phyloP scores from a whole-genome alignment of 2,329 filamentous ascomycete species.

The Penicillium glabrum region DNA sequence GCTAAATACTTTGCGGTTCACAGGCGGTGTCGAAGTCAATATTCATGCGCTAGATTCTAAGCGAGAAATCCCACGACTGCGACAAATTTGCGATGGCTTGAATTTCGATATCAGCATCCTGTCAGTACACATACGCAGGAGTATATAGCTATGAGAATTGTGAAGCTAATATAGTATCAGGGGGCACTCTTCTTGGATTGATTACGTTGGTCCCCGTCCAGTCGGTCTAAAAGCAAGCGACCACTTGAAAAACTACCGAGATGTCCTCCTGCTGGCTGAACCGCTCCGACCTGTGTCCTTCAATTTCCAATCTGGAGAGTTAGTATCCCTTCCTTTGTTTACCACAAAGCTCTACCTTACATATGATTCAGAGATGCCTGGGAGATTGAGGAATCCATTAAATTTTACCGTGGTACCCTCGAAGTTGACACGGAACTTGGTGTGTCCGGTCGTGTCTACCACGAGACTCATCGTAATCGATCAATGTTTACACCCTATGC shows the following conservation, averaged over 20 bases:
- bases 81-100: slow-evolving; percentile 16
- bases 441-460: slow-evolving; percentile 28
- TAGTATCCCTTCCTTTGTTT: not conserved
- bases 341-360: too few species aligned
- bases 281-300: slow-evolving; percentile 13
- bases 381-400: slow-evolving; percentile 32
- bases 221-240: slow-evolving; percentile 12
- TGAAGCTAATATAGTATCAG: not conserved
- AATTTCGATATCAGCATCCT: slow-evolving; percentile 18
- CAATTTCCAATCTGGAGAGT: slow-evolving; percentile 26
- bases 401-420: slow-evolving; percentile 34
- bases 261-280: slow-evolving; percentile 8
- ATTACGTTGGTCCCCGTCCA: slow-evolving; percentile 19
- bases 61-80: slow-evolving; percentile 4
- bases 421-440: slow-evolving; percentile 32
- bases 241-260: slow-evolving; percentile 17
- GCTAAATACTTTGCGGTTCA: not conserved
- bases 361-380: slow-evolving; percentile 27
- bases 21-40: slow-evolving; percentile 22
- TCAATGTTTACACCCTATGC: slow-evolving; percentile 34
- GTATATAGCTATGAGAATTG: not conserved
- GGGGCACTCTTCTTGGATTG: slow-evolving; percentile 17
- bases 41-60: slow-evolving; percentile 10
- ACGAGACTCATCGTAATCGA: slow-evolving; percentile 37
- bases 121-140: slow-evolving; percentile 4